Evolutionary conservation across 2,329 filamentous ascomycete species (phyloP).

Genomic region (Colletotrichum melonis): DNA sequence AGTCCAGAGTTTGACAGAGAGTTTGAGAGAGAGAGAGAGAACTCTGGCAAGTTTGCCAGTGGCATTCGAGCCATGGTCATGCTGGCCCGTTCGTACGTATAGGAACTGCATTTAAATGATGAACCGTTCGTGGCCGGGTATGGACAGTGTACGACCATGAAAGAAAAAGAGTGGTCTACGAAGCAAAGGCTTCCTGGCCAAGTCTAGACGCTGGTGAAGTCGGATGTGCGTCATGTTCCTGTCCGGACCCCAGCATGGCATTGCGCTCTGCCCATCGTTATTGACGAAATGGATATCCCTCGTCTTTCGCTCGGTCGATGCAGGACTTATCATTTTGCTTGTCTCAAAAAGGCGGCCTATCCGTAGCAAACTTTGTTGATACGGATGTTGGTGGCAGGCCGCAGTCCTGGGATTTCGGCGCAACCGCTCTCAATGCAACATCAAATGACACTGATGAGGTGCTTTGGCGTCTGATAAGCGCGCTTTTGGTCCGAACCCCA

Average conservation of each 20-base stretch:
- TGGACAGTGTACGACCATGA: too few relatives aligned
- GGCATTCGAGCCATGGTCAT: not conserved
- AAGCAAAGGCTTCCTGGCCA: not conserved
- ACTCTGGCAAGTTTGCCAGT: conserved; percentile 2
- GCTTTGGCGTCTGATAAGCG: not conserved
- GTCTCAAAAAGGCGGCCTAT: not conserved
- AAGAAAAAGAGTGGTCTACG: not conserved
- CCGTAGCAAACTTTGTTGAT: not conserved
- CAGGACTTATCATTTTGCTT: not conserved
- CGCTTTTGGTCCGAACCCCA: not conserved
- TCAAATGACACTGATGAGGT: not conserved
- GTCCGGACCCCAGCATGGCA: not conserved
- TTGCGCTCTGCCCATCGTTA: not conserved
- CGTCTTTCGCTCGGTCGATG: not conserved
- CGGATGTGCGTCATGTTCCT: conserved; percentile 23
- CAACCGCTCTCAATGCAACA: conserved; percentile 18
- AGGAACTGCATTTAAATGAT: not conserved
- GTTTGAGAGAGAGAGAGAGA: too few relatives aligned
- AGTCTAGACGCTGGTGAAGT: conserved; percentile 25
- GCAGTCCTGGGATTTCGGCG: conserved; percentile 7
- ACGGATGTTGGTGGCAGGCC: not conserved
- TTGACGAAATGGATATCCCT: not conserved
- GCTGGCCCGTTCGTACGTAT: not conserved
- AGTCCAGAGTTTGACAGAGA: not conserved
- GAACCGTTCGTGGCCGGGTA: too few relatives aligned